Evolutionary conservation across 768 basidiomycete genomes (phyloP), one percentile per base, ranked within the genome.

Genomic region (Trametes cinnabarina): DNA sequence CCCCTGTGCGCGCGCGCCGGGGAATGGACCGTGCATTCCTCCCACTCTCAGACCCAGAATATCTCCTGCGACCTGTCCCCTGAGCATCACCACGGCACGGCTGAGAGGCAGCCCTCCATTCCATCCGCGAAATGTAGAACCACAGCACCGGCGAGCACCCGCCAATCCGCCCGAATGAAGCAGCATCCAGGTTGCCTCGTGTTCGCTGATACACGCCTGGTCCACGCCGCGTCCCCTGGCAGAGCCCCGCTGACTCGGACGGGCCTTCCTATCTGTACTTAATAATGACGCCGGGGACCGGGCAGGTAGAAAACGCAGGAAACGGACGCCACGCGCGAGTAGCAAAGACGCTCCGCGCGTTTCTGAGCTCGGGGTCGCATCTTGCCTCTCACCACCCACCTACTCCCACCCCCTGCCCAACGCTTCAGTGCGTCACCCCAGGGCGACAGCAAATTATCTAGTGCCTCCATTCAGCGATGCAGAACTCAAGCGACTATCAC

Each of bases 141-240:
- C 30, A 32, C 30, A 32, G 7, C 30, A 32, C 49, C 59, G 39
- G 22, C 41, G 28, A 35, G 12, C 26, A 19, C 54, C 41, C 42
- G 59, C 42, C 19, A 40, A 60, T 60, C 43, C 25, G 20, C 14
- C 51, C 51, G 26, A 32, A 50, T 52, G 56, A 30, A 57, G 55
- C 19, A 46, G 35, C 46, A 32, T 20, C 40, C n/a, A 49, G 46
- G 48, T 53, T 49, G 63, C 62, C 60, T 58, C 58, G 58, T 63
- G 65, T 48, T 52, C 32, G 40, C 47, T 66, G 67, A 68, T 66
- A 53, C 67, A 68, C 67, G 67, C 67, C 59, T 65, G 22, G 14
- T 26, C 30, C 68, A 66, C 60, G 68, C 64, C 57, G 46, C 40
- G 15, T 47, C 34, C 40, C 14, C 51, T 35, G 30, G 30, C 7